Evolutionary conservation across 2,329 filamentous ascomycete species (phyloP), one percentile per base, ranked within the genome.

Genomic region (Epichloe sibirici): DNA sequence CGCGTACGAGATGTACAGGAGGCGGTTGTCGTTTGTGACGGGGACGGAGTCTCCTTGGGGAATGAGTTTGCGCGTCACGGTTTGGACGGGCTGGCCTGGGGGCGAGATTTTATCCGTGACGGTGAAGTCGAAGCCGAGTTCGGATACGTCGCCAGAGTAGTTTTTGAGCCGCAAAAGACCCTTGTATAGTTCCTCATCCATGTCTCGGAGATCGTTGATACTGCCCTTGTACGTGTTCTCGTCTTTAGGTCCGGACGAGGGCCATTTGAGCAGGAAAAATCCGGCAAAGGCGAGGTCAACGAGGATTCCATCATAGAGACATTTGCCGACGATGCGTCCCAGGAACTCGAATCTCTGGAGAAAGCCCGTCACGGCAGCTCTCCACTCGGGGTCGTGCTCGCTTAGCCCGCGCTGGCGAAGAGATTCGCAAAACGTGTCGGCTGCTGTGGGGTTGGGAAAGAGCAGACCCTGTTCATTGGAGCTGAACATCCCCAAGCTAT

Each of bases 221-320:
- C 88, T 95, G n/a, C 90, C 86, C 49, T 90, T 86, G 70, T 95
- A 95, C 9, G 81, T 85, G 58, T 79, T 82, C 17, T 84, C 76
- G 37, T 82, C 82, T 37, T 71, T 72, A 15, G 65, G 62, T 1
- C 85, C 85, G 11, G 85, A 83, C 51, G 91, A 77, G 2, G 90
- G 82, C 93, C 93, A 98, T 66, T 97, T 96, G 55, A 95, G 79
- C 6, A 98, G 78, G 70, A 98, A 98, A 72, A 98, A 98, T 0
- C 88, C 85, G 1, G 91, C 90, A 72, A 98, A 98, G 49, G 82
- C 82, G 55, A 96, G 84, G 67, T 98, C 90, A 46, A 97, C 84
- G 3, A 98, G 76, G 45, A 98, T 97, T 0, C 90, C 90, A 70
- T 98, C 93, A 64, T 98, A 98, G 62, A 98, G 75, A 68, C 93